Evolutionary conservation across 495 filamentous ascomycete genomes (phyloP).

Genomic region (Saxophila tyrrhenica): DNA sequence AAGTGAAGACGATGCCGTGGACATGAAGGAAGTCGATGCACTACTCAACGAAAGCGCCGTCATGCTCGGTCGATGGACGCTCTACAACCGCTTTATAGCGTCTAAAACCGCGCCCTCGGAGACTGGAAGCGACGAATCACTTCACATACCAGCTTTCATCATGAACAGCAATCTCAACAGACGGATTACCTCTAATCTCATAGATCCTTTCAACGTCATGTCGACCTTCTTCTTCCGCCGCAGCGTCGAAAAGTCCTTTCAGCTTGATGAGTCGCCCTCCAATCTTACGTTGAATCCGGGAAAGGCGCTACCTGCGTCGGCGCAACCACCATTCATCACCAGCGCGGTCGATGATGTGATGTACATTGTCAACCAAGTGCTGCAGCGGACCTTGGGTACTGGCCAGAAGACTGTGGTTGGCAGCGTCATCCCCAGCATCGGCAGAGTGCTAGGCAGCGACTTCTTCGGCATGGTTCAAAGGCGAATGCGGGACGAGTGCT

Average conservation of each 20-base stretch:
- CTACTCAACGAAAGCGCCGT: conserved; percentile 73
- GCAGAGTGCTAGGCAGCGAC: conserved; percentile 77
- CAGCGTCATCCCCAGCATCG: conserved; percentile 67
- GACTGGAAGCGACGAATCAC: too few relatives aligned
- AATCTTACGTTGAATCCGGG: conserved; percentile 64
- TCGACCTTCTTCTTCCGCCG: conserved; percentile 93
- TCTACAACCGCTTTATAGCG: conserved; percentile 74
- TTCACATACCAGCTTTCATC: conserved; percentile 58
- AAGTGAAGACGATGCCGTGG: conserved; percentile 78
- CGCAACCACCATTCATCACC: conserved; percentile 73
- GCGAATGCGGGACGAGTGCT: conserved; percentile 92
- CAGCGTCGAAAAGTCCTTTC: conserved; percentile 93
- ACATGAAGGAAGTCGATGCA: conserved; percentile 88
- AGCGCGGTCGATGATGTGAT: conserved; percentile 96
- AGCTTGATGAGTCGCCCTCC: conserved; percentile 85
- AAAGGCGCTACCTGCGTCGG: conserved; percentile 47
- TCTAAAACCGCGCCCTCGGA: conserved; percentile 70
- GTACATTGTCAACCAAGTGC: conserved; percentile 92
- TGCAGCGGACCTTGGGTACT: conserved; percentile 75
- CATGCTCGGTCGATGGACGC: conserved; percentile 87
- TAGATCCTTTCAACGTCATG: conserved; percentile 71
- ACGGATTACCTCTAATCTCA: conserved; percentile 63
- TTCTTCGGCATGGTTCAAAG: conserved; percentile 96
- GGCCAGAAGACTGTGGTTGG: conserved; percentile 64
- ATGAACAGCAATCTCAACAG: conserved; percentile 58